phyloP scores from a whole-genome alignment of 2,329 filamentous ascomycete species.

The Lasiodiplodia gonubiensis region DNA sequence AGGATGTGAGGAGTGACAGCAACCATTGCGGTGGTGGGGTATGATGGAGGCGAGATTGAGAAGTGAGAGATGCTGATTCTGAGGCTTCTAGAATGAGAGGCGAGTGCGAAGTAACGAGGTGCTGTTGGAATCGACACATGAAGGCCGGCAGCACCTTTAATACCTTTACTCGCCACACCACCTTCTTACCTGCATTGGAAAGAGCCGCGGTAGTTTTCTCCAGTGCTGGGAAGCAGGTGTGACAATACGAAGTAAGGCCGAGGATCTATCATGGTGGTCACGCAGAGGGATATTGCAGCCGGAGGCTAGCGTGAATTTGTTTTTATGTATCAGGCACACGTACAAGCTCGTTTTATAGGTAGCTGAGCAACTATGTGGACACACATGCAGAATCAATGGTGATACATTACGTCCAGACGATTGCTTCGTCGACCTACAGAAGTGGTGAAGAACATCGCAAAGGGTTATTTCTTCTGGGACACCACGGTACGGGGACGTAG shows the following conservation, averaged over 20 bases:
- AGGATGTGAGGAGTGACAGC: not conserved
- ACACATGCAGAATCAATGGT: no score
- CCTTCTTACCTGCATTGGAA: not conserved
- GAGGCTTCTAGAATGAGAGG: not conserved
- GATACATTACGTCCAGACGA: no score
- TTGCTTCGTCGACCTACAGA: no score
- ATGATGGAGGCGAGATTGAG: not conserved
- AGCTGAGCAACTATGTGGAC: no score
- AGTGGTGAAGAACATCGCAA: no score
- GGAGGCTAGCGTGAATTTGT: no score
- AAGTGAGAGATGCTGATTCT: not conserved
- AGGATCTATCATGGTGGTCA: not conserved
- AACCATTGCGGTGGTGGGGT: constrained; percentile 1
- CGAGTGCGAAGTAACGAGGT: not conserved
- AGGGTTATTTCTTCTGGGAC: no score
- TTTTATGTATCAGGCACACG: no score
- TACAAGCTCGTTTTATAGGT: no score
- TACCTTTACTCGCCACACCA: not conserved
- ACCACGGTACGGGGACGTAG: no score
- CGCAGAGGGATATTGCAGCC: no score
- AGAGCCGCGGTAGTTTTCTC: constrained; percentile 6
- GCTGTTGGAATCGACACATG: not conserved
- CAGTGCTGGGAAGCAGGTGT: not conserved
- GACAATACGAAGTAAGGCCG: constrained; percentile 6
- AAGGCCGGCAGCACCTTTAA: not conserved